Percentiles rank a stretch among this genome's conserved stretches.
These are phyloP conservation scores for Maudiozyma pseudohumilis DNA, from an alignment of 805 yeast species.

Conservation along the genomic window DNA sequence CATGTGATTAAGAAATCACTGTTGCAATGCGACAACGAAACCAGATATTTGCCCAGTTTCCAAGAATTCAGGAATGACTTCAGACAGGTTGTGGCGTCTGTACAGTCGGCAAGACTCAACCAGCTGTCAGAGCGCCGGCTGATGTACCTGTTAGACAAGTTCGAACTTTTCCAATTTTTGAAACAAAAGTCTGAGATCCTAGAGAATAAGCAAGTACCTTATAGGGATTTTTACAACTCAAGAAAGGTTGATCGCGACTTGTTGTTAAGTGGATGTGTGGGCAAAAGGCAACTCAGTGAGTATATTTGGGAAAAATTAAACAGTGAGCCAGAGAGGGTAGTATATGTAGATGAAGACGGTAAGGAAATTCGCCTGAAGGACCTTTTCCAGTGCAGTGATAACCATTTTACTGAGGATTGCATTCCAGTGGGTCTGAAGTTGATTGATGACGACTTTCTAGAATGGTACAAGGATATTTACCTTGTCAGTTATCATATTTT, in stretches of 20 bases:
- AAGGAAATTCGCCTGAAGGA: conserved; percentile 17
- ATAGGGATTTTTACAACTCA: conserved; percentile 74
- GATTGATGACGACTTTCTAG: conserved; percentile 23
- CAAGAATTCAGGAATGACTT: conserved; percentile 27
- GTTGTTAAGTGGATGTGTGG: conserved; percentile 22
- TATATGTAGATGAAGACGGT: conserved; percentile 20
- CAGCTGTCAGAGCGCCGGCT: conserved; percentile 22
- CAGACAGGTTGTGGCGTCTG: conserved; percentile 14
- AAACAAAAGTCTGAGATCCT: conserved; percentile 29
- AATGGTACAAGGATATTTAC: conserved; percentile 18
- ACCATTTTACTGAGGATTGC: conserved; percentile 7
- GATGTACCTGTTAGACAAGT: conserved; percentile 27
- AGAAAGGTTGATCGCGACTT: conserved; percentile 68
- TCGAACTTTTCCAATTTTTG: conserved; percentile 29
- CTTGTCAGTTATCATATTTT: conserved; percentile 18
- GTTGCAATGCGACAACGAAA: not conserved
- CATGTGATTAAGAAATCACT: not conserved
- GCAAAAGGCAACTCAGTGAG: conserved; percentile 27
- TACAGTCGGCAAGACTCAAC: conserved; percentile 12
- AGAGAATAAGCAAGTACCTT: conserved; percentile 32
- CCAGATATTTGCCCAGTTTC: conserved; percentile 21
- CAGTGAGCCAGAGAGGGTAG: conserved; percentile 30
- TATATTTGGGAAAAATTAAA: conserved; percentile 31
- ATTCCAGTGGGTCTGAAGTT: conserved; percentile 24
- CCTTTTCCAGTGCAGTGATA: conserved; percentile 12